Evolutionary conservation across 1,139 yeast species (phyloP), one percentile per base, ranked within the genome.

Genomic region (Candida albicans): DNA sequence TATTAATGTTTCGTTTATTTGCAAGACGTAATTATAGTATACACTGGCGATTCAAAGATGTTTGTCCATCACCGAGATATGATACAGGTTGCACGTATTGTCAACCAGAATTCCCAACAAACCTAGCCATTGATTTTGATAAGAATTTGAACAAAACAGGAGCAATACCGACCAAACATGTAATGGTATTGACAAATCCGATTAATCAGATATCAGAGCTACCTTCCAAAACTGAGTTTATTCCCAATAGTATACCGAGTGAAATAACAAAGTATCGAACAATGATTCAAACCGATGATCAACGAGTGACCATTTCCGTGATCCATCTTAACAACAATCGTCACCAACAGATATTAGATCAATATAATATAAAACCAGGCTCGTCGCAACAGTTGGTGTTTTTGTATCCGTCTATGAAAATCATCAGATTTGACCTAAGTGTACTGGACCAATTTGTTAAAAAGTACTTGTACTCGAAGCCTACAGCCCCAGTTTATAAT

Each of bases 11-110:
- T 8, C 32, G 12, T n/a, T 13, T 10, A 29, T n/a, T 10, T 2
- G 12, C 32, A 29, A 29, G 45, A 32, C 38, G 53, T 26, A 31
- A 38, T 14, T 40, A 41, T 15, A 41, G 50, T 24, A 48, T 45
- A 28, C 36, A 37, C 9, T 47, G 48, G 51, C 39, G 33, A 33
- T 22, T 47, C 11, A 27, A 47, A 4, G 43, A 45, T 7, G 25
- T 33, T 8, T 80, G 86, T 51, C 87, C 87, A 0, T 56, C 61
- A 7, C 85, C 87, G 0, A 49, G 41, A 8, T 63, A 64, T 41
- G 84, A 82, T 48, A 79, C 86, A 0, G 87, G 87, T 0, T 83
- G 88, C 55, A 81, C 87, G 0, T 69, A 64, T 50, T 84, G 91
- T 53, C 57, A 61, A 46, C 82, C 81, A 0, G 56, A 58, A 18